phyloP scores from a whole-genome alignment of 805 yeast species.

The Candida maesae region DNA sequence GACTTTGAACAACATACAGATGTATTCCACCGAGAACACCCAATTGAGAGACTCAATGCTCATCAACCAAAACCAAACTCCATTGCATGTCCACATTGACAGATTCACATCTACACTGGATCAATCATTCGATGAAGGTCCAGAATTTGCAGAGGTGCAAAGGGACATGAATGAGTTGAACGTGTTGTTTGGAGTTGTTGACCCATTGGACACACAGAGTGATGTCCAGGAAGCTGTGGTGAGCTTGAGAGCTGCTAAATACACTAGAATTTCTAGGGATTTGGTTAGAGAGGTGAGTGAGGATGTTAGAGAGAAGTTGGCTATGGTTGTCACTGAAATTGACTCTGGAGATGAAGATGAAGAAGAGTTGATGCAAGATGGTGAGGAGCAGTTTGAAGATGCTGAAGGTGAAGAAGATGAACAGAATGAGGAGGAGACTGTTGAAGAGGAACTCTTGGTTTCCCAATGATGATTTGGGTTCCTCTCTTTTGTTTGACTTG shows the following conservation, averaged over 20 bases:
- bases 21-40: constrained; percentile 1
- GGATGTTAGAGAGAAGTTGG: constrained; percentile 2
- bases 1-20: background rate
- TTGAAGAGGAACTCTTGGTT: too few relatives aligned
- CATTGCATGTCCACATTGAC: constrained; percentile 7
- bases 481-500: too few relatives aligned
- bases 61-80: constrained; percentile 2
- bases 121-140: constrained; percentile 11
- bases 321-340: background rate
- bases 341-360: background rate
- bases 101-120: constrained; percentile 5
- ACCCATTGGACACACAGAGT: constrained; percentile 12
- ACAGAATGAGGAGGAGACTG: background rate
- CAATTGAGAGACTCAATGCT: constrained; percentile 5
- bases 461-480: too few relatives aligned
- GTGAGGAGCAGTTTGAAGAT: background rate
- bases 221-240: constrained; percentile 17
- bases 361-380: background rate
- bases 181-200: constrained; percentile 5
- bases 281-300: constrained; percentile 6
- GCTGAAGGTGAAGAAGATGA: background rate
- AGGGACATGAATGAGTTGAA: constrained; percentile 7
- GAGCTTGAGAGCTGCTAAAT: constrained; percentile 19
- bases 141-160: constrained; percentile 9
- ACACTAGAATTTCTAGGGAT: constrained; percentile 17